Evolutionary conservation across 257 asterid genomes (phyloP).

Genomic region (Leptodermis oblonga): DNA sequence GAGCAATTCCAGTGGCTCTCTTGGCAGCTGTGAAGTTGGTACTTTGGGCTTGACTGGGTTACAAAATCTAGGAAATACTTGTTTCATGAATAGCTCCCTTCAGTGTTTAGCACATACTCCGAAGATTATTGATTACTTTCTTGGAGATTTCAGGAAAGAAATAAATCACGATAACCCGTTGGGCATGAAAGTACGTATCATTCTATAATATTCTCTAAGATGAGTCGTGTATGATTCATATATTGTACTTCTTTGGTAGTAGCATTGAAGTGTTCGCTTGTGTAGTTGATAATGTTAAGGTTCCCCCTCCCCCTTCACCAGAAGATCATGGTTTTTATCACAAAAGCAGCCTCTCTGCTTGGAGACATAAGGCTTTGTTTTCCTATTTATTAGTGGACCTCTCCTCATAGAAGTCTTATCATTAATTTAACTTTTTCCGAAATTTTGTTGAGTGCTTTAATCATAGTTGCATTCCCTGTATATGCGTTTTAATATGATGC

Average conservation of each 20-base stretch:
- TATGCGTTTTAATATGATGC: background rate
- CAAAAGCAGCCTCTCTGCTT: background rate
- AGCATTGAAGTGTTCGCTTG: background rate
- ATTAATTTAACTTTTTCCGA: background rate
- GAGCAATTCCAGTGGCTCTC: conserved; percentile 44
- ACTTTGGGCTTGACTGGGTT: conserved; percentile 84
- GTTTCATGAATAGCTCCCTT: conserved; percentile 96
- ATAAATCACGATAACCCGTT: conserved; percentile 82
- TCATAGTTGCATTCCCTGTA: background rate
- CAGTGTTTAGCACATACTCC: conserved; percentile 97
- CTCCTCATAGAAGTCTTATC: background rate
- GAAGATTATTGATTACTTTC: conserved; percentile 94
- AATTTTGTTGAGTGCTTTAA: background rate
- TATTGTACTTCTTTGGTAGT: conserved; percentile 12
- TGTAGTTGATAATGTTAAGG: background rate
- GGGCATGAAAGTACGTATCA: conserved; percentile 80
- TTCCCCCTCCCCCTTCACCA: background rate
- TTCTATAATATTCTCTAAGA: conserved; percentile 17
- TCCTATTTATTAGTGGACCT: background rate
- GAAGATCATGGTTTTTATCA: background rate
- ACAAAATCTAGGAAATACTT: conserved; percentile 94
- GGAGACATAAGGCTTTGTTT: background rate
- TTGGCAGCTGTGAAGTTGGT: conserved; percentile 73
- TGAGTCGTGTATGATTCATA: conserved; percentile 20
- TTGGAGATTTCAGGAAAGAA: conserved; percentile 83